phyloP scores from a whole-genome alignment of 2,329 filamentous ascomycete genomes.

The Fusarium buxicola region DNA sequence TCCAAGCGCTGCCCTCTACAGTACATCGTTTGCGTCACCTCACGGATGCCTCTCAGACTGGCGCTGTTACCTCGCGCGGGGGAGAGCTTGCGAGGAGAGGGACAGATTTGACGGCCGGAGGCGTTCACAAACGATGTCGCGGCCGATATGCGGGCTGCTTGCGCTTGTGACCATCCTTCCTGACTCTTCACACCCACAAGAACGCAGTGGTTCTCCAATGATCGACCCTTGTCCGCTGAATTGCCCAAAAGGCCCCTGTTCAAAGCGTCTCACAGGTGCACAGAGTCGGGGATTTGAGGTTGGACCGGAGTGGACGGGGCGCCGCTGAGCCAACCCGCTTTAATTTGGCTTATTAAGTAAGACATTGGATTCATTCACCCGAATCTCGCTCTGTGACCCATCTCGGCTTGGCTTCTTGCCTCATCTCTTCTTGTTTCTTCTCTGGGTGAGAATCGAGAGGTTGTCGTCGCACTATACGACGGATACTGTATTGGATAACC shows the following conservation, averaged over 20 bases:
- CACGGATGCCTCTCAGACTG: no score
- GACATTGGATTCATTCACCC: not conserved
- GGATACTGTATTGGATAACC: no score
- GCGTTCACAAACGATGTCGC: slow-evolving; percentile 6
- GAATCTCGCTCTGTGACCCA: not conserved
- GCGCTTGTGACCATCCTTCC: slow-evolving; percentile 31
- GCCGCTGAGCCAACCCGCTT: slow-evolving; percentile 25
- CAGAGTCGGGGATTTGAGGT: slow-evolving; percentile 11
- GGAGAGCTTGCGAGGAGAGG: not conserved
- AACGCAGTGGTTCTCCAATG: slow-evolving; percentile 6
- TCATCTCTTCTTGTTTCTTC: slow-evolving; percentile 12
- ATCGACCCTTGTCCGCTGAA: slow-evolving; percentile 2
- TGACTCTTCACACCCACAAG: slow-evolving; percentile 9
- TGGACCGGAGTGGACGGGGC: slow-evolving; percentile 16
- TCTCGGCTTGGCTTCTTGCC: slow-evolving; percentile 6
- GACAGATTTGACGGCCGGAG: not conserved
- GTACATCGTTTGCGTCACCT: no score
- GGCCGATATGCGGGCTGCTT: slow-evolving; percentile 11
- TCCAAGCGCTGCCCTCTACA: not conserved
- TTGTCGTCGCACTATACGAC: no score
- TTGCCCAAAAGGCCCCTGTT: slow-evolving; percentile 16
- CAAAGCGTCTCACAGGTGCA: not conserved
- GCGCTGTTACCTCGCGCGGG: not conserved
- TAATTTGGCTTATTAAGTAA: slow-evolving; percentile 10
- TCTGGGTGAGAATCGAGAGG: no score